Evolutionary conservation across 2,329 filamentous ascomycete genomes (phyloP).

Genomic region (Biscogniauxia marginata): DNA sequence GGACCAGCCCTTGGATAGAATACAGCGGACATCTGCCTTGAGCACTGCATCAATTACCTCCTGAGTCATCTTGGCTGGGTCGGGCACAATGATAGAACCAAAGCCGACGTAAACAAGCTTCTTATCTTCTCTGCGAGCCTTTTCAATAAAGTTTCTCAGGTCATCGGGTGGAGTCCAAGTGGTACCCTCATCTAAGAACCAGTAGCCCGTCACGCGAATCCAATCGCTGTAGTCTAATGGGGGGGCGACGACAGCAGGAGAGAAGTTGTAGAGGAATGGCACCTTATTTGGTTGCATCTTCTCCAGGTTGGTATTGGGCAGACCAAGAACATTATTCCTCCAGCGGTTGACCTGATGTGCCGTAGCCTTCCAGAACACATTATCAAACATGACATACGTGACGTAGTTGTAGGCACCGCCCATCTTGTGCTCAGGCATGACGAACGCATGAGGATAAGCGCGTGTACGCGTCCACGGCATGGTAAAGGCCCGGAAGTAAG

Average conservation of each 20-base stretch:
- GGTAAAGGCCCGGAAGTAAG: slow-evolving; percentile 95
- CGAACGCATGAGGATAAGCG: slow-evolving; percentile 94
- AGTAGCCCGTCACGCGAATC: slow-evolving; percentile 96
- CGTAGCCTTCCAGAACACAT: slow-evolving; percentile 93
- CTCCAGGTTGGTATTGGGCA: slow-evolving; percentile 79
- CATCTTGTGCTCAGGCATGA: slow-evolving; percentile 89
- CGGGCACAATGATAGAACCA: slow-evolving; percentile 89
- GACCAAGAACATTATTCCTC: slow-evolving; percentile 75
- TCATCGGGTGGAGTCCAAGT: slow-evolving; percentile 73
- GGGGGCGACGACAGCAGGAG: slow-evolving; percentile 86
- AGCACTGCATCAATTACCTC: slow-evolving; percentile 90
- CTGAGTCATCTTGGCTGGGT: slow-evolving; percentile 82
- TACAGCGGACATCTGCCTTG: slow-evolving; percentile 90
- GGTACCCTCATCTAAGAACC: slow-evolving; percentile 82
- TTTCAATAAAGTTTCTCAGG: slow-evolving; percentile 77
- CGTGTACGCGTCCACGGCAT: slow-evolving; percentile 98
- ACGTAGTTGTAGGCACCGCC: slow-evolving; percentile 94
- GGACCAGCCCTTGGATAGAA: slow-evolving; percentile 96
- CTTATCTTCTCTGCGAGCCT: slow-evolving; percentile 77
- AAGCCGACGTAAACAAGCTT: slow-evolving; percentile 97
- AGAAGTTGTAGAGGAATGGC: slow-evolving; percentile 98
- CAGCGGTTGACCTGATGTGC: slow-evolving; percentile 89
- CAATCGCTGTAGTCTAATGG: slow-evolving; percentile 96
- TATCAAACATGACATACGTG: slow-evolving; percentile 95
- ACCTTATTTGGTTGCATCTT: slow-evolving; percentile 96